phyloP scores from a whole-genome alignment of 1,284 basidiomycete genomes.

The Moniliophthora roreri region DNA sequence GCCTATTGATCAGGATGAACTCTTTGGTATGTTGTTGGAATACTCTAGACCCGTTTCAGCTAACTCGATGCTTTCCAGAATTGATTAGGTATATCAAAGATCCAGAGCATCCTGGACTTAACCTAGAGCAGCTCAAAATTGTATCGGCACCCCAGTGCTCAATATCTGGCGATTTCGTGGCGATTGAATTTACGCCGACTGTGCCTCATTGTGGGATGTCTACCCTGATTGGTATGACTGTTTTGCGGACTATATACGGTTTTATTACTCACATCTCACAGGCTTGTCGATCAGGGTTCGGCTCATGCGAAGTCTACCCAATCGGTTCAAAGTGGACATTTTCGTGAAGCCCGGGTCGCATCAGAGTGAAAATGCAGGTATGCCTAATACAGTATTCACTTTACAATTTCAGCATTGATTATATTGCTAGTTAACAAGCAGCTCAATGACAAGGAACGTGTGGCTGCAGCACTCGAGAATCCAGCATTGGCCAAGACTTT shows the following conservation, averaged over 20 bases:
- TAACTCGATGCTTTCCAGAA: constrained; percentile 46
- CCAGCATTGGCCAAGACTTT: constrained; percentile 84
- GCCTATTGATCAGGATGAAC: constrained; percentile 69
- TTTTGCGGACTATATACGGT: not conserved
- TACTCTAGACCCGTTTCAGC: not conserved
- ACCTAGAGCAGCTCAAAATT: constrained; percentile 95
- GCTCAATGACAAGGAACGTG: constrained; percentile 97
- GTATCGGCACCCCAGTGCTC: constrained; percentile 89
- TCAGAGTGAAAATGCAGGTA: constrained; percentile 88
- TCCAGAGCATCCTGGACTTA: constrained; percentile 90
- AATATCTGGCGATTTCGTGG: constrained; percentile 71
- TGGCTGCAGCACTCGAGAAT: constrained; percentile 96
- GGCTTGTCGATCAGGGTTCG: constrained; percentile 93
- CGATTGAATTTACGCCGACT: constrained; percentile 94
- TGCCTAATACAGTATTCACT: constrained; percentile 19
- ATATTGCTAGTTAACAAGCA: constrained; percentile 87
- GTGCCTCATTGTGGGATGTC: constrained; percentile 99
- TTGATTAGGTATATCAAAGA: constrained; percentile 93
- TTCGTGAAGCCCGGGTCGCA: constrained; percentile 93
- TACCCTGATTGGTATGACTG: constrained; percentile 83
- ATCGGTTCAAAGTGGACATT: constrained; percentile 94
- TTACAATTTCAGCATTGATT: not conserved
- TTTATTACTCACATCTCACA: constrained; percentile 28
- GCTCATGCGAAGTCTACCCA: constrained; percentile 86
- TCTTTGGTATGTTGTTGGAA: constrained; percentile 50